Percentiles rank a stretch among this genome's conserved stretches.
Evolutionary conservation across 768 basidiomycete genomes (phyloP).

Genomic region (Rhodotorula graminis): DNA sequence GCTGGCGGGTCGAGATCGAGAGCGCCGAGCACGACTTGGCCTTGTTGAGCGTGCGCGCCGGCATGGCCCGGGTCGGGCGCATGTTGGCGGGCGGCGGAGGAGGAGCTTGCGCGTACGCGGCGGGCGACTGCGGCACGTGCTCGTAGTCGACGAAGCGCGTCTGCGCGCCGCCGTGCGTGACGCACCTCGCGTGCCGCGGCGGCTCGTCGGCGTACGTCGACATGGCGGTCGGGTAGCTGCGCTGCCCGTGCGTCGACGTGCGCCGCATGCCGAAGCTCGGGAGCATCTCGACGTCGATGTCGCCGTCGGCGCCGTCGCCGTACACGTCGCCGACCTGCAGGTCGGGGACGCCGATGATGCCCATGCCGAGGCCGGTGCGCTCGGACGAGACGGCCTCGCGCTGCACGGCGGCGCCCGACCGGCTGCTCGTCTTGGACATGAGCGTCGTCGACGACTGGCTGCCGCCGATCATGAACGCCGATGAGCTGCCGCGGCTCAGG

Average conservation of each 20-base stretch:
- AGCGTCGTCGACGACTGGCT: not conserved
- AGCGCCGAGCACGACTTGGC: slow-evolving; percentile 36
- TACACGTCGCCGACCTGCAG: not conserved
- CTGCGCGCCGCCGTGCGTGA: not conserved
- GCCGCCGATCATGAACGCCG: not conserved
- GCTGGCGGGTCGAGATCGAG: slow-evolving; percentile 4
- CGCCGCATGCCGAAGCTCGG: not conserved
- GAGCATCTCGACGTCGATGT: not conserved
- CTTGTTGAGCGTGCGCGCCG: slow-evolving; percentile 33
- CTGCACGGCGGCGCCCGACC: not conserved
- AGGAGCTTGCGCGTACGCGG: not conserved
- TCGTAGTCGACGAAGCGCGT: slow-evolving; percentile 24
- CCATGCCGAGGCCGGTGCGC: slow-evolving; percentile 34
- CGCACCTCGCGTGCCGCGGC: not conserved
- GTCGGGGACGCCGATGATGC: slow-evolving; percentile 27
- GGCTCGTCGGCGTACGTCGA: not conserved
- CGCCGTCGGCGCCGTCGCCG: not conserved
- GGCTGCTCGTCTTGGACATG: slow-evolving; percentile 15
- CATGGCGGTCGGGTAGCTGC: not conserved
- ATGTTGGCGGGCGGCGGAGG: not conserved
- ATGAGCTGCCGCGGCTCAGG: slow-evolving; percentile 22
- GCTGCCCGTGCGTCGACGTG: not conserved
- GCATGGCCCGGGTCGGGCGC: slow-evolving; percentile 27
- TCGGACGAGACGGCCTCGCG: not conserved
- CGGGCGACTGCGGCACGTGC: slow-evolving; percentile 6